These are phyloP conservation scores for Caloboletus inedulis DNA, from an alignment of 1,284 basidiomycete species.

Conservation along the genomic window DNA sequence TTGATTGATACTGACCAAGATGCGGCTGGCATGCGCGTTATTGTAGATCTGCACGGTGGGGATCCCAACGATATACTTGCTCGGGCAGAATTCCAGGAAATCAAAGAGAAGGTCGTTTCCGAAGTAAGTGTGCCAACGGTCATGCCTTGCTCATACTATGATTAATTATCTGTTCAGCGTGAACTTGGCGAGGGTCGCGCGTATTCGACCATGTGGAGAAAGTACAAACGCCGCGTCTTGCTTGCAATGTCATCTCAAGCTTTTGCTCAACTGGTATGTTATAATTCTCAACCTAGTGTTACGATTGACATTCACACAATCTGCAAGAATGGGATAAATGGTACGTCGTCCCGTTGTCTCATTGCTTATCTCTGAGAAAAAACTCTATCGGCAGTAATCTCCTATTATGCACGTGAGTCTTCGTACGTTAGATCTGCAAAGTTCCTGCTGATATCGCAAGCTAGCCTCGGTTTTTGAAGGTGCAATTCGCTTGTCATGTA, in stretches of 20 bases:
- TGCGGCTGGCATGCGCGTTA: slow-evolving; percentile 81
- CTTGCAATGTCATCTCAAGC: slow-evolving; percentile 98
- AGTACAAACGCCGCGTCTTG: slow-evolving; percentile 85
- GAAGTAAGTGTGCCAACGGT: slow-evolving; percentile 53
- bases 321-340: slow-evolving; percentile 83
- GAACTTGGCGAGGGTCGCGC: slow-evolving; percentile 76
- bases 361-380: slow-evolving; percentile 8
- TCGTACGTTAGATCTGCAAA: slow-evolving; percentile 7
- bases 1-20: slow-evolving; percentile 90
- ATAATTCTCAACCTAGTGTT: not conserved
- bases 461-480: slow-evolving; percentile 82
- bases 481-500: slow-evolving; percentile 26
- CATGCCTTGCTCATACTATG: not conserved
- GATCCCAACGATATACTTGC: slow-evolving; percentile 73
- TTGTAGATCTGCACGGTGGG: slow-evolving; percentile 89
- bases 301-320: slow-evolving; percentile 13
- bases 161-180: slow-evolving; percentile 41
- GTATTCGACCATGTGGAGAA: slow-evolving; percentile 84
- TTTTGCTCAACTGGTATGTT: slow-evolving; percentile 83
- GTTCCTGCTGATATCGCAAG: slow-evolving; percentile 12
- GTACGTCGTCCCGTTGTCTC: slow-evolving; percentile 39
- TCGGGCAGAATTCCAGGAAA: slow-evolving; percentile 86
- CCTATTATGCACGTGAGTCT: slow-evolving; percentile 86
- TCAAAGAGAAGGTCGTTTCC: slow-evolving; percentile 81
- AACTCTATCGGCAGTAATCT: slow-evolving; percentile 62